Base-by-base conservation (phyloP, 2,329 filamentous ascomycete genomes). In the Trichoderma semiorbis region DNA sequence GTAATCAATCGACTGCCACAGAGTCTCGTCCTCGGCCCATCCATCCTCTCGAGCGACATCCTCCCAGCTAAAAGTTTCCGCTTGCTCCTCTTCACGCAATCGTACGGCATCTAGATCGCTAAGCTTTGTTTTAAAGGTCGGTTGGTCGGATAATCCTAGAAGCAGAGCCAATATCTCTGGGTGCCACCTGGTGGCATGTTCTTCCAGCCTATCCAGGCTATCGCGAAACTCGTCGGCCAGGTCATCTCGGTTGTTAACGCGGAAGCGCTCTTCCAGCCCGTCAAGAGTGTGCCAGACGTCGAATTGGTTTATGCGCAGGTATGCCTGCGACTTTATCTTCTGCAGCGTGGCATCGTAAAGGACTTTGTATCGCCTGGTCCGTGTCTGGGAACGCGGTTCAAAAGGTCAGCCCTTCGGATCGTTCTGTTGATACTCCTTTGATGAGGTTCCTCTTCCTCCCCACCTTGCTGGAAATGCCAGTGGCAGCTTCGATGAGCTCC, bases 231-330 rank as follows among this genome's bases (percentile, higher is more conserved):
- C 90, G 71, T 95, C 90, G 14, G 94, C 93, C 30, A 98, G 83
- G 50, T 89, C 89, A 76, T 98, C 95, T 73, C 93, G 90, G 77
- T 92, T 91, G 62, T 93, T 86, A 69, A 98, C 87, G 36, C 90
- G 88, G 76, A 98, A 96, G 76, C 95, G 94, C 82, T 98, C 96
- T 75, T 95, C 91, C 3, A 98, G 84, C 1, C 93, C 93, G 63
- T 89, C 84, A 2, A 95, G 84, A 43, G 86, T 86, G 47, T 86
- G 86, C 50, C 87, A 83, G 24, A 95, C 88, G 58, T 92, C 90
- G 78, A 95, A 95, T 75, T 93, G 92, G 77, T 95, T 93, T 1
- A 91, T 93, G 47, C 91, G 88, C 39, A 88, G 83, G 78, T 88
- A 89, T 61, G 81, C 87, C 75, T 90, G 85, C 36, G 86, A 81